Conservation (phyloP, 2,329 filamentous ascomycete species). For the Fusarium illudens region DNA sequence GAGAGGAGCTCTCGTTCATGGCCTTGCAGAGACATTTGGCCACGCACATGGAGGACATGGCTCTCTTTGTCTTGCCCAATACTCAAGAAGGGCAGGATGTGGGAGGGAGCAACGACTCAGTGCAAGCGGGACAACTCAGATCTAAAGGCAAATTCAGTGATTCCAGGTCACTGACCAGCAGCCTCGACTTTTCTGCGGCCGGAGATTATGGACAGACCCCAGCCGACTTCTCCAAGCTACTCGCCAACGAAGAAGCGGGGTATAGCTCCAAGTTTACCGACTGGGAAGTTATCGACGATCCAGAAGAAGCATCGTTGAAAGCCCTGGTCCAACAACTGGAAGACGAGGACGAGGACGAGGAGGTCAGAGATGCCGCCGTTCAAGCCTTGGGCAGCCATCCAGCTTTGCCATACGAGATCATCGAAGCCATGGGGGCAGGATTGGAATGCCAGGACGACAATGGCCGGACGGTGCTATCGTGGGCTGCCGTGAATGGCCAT, state of each 20-base stretch:
- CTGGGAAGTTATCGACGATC: background rate
- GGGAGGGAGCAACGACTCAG: background rate
- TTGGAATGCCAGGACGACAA: accelerated
- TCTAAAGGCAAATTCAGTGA: background rate
- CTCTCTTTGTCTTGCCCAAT: background rate
- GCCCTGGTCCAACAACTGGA: background rate
- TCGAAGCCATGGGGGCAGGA: background rate
- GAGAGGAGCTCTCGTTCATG: background rate
- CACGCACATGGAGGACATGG: background rate
- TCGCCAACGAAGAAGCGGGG: background rate
- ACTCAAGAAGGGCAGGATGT: background rate
- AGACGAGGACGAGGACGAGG: background rate
- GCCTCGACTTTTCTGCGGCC: background rate
- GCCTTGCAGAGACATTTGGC: background rate
- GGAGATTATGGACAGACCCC: background rate
- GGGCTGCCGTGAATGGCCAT: background rate
- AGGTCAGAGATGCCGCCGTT: background rate
- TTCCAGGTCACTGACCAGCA: background rate
- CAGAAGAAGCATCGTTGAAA: background rate
- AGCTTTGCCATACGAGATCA: background rate
- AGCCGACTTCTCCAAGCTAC: background rate
- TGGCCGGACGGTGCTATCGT: background rate
- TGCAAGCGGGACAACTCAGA: background rate
- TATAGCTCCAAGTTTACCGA: background rate
- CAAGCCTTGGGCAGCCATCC: background rate